Conservation (phyloP, 1,284 basidiomycete species). For the Leccinum subfulvum region DNA sequence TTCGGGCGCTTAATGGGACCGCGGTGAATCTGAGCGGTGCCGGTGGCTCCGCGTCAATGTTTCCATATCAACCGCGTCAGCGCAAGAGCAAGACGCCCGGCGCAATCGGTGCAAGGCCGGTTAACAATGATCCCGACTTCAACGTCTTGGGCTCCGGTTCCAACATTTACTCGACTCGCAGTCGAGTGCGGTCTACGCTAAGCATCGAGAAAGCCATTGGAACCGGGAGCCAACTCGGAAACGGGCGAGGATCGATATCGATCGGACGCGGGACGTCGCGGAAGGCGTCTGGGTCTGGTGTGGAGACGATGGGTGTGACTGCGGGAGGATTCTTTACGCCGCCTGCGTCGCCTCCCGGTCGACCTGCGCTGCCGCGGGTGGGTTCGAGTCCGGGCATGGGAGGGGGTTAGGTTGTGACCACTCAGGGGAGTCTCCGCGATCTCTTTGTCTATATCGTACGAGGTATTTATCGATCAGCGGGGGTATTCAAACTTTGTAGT, state of each 20-base stretch:
- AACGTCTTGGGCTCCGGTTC: conserved; percentile 23
- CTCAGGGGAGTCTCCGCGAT: neutral
- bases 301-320: conserved; percentile 68
- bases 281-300: conserved; percentile 64
- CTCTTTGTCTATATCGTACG: conserved; percentile 4
- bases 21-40: conserved; percentile 2
- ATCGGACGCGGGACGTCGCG: conserved; percentile 60
- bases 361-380: neutral
- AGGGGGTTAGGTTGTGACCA: neutral
- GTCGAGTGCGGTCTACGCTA: conserved; percentile 56
- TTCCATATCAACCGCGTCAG: conserved; percentile 42
- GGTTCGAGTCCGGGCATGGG: neutral
- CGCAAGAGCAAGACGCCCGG: conserved; percentile 30
- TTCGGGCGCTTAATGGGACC: neutral
- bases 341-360: conserved; percentile 29
- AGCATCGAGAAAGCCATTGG: conserved; percentile 48
- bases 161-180: conserved; percentile 20
- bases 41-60: conserved; percentile 1
- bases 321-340: conserved; percentile 74
- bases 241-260: conserved; percentile 57
- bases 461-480: neutral
- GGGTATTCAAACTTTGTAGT: neutral
- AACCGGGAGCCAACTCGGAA: conserved; percentile 32
- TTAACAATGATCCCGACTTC: conserved; percentile 25
- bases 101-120: conserved; percentile 28